These are phyloP conservation scores for Dalechampia spathulata DNA, from an alignment of 441 rosid genomes.

Conservation along the genomic window DNA sequence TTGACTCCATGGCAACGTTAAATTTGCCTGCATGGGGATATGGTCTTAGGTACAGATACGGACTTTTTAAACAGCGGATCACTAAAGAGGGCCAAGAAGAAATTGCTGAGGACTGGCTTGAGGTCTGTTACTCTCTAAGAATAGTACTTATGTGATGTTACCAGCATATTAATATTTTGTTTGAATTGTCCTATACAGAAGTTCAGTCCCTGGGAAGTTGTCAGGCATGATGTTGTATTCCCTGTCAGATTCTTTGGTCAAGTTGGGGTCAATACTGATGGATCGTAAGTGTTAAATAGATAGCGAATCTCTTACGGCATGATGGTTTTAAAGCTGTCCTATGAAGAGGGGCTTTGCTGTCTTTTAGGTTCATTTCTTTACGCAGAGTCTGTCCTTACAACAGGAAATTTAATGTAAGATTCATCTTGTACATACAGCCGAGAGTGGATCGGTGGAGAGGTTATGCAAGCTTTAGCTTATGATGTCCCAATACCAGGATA, in stretches of 20 bases:
- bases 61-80: constrained; percentile 83
- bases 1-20: constrained; percentile 95
- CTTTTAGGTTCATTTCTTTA: constrained; percentile 3
- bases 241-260: constrained; percentile 88
- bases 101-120: constrained; percentile 98
- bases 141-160: constrained; percentile 10
- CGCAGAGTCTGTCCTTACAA: neutral
- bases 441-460: constrained; percentile 89
- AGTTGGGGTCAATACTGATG: constrained; percentile 69
- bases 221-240: constrained; percentile 81
- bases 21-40: constrained; percentile 99
- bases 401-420: neutral
- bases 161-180: neutral
- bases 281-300: constrained; percentile 54
- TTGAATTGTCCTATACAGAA: constrained; percentile 51
- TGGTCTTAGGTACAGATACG: constrained; percentile 91
- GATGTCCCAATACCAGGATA: constrained; percentile 98
- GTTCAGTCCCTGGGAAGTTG: constrained; percentile 99
- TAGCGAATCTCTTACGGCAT: neutral
- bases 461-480: constrained; percentile 90
- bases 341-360: neutral
- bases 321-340: neutral
- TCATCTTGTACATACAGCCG: constrained; percentile 47
- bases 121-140: constrained; percentile 38
- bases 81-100: constrained; percentile 93